These are phyloP conservation scores for Pseudocercospora vitis DNA, from an alignment of 2,329 filamentous ascomycete genomes.

Conservation along the genomic window DNA sequence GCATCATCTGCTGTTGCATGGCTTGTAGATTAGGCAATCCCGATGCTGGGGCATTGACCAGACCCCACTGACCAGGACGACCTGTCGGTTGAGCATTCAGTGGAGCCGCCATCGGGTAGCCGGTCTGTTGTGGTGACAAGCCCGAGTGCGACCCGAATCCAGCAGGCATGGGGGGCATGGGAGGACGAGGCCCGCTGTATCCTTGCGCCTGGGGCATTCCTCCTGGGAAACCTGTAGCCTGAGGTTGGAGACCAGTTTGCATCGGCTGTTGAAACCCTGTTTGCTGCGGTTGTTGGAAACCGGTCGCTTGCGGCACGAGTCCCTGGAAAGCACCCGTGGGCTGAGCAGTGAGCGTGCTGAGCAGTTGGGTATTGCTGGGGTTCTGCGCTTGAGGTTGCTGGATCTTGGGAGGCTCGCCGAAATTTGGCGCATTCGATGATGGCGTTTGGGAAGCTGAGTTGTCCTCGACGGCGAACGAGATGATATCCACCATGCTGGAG, in stretches of 20 bases:
- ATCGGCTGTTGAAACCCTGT: constrained; percentile 55
- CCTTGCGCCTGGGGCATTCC: constrained; percentile 72
- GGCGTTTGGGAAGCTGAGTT: constrained; percentile 55
- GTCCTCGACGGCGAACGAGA: constrained; percentile 88
- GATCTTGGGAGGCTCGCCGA: constrained; percentile 57
- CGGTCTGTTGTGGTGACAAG: constrained; percentile 62
- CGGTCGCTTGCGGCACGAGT: constrained; percentile 52
- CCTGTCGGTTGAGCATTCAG: constrained; percentile 95
- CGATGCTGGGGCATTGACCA: constrained; percentile 87
- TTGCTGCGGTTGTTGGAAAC: constrained; percentile 49
- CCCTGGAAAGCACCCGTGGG: constrained; percentile 53
- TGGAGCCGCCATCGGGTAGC: constrained; percentile 63
- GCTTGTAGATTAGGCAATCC: constrained; percentile 93
- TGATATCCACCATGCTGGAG: constrained; percentile 99
- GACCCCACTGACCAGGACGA: constrained; percentile 91
- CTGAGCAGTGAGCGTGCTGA: constrained; percentile 58
- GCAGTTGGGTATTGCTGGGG: constrained; percentile 64
- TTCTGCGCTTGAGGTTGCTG: constrained; percentile 60
- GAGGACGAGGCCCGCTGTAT: constrained; percentile 75
- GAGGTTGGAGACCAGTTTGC: constrained; percentile 65
- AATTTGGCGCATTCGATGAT: constrained; percentile 68
- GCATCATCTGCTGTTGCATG: constrained; percentile 93
- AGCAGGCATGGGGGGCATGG: constrained; percentile 80
- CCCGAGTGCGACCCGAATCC: constrained; percentile 62
- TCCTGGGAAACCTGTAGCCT: constrained; percentile 53